These are phyloP conservation scores for Microbotryum intermedium DNA, from an alignment of 1,284 basidiomycete genomes.

Conservation along the genomic window DNA sequence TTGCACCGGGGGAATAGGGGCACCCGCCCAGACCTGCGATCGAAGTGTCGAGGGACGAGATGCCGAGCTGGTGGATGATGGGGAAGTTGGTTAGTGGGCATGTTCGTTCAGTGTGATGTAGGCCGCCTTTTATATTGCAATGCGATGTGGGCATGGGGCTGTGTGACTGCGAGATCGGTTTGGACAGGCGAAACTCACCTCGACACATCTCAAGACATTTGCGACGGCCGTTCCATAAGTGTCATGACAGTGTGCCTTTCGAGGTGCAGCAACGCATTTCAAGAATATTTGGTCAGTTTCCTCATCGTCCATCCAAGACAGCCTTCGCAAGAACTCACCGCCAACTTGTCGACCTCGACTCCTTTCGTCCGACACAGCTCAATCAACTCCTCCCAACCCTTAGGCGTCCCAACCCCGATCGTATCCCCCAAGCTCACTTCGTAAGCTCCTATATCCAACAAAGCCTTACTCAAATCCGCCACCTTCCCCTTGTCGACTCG, in stretches of 20 bases:
- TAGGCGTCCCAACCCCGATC: constrained; percentile 74
- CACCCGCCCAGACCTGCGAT: constrained; percentile 87
- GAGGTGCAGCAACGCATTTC: constrained; percentile 42
- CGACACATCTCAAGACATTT: constrained; percentile 41
- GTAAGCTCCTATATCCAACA: constrained; percentile 87
- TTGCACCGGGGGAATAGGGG: constrained; percentile 89
- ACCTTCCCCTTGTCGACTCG: constrained; percentile 59
- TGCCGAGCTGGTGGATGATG: constrained; percentile 37
- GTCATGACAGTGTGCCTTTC: constrained; percentile 66
- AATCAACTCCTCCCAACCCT: constrained; percentile 57
- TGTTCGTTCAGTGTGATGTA: no score
- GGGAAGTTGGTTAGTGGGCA: not conserved
- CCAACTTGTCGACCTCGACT: constrained; percentile 56
- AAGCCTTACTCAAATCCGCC: constrained; percentile 57
- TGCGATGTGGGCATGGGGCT: constrained; percentile 51
- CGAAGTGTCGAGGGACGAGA: constrained; percentile 50
- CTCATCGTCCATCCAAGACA: not conserved
- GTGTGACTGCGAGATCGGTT: no score
- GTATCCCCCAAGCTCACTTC: constrained; percentile 89
- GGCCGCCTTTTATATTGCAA: no score
- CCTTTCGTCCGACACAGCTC: constrained; percentile 54
- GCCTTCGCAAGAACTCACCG: constrained; percentile 48
- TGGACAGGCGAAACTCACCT: constrained; percentile 1
- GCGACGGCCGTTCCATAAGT: constrained; percentile 70
- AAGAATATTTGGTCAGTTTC: not conserved